Base-by-base conservation (phyloP, 1,284 basidiomycete genomes). In the Clitocybe nebularis region DNA sequence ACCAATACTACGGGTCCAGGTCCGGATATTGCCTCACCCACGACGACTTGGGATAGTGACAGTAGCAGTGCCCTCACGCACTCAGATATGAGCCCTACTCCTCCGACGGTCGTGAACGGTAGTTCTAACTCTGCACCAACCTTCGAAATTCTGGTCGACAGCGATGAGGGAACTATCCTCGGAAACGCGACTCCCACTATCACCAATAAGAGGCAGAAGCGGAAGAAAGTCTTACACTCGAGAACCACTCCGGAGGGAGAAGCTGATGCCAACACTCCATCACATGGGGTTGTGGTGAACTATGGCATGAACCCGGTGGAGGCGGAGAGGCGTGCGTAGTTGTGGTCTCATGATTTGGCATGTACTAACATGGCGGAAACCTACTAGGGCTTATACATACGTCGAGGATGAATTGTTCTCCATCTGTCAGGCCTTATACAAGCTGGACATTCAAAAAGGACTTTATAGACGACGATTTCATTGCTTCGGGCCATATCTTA, bases 401-500 rank as follows among this genome's bases (percentile, higher is more conserved):
- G 8, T 17, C 39, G 8, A 24, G 16, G 25, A 11, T 29, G 20
- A 22, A 11, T 13, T 14, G 34, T 9, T 21, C 22, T 23, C 36
- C 10, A 20, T 23, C 33, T 32, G 53, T 86, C 87, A 83, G 29
- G 75, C 93, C 48, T 84, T 83, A 2, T 90, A 79, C 21, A 58
- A 83, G 88, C 16, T 99, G 94, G 78, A 71, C 69, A 20, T 99
- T 93, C 61, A 86, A 96, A 59, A 96, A 95, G 65, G 78, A 95
- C n/a, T 96, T 96, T 60, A 83, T 84, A n/a, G 93, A 97, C 51
- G 86, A 81, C 36, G 83, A 90, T 36, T 94, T 91, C 58, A 83
- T 96, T 54, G 94, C 94, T 0, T 85, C 91, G 11, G 96, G 96
- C 0, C 79, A 93, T 42, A 72, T 98, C 24, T 72, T 81, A 37